Conservation (phyloP, 441 rosid species). For the Bocquillonia castaneifolia region DNA sequence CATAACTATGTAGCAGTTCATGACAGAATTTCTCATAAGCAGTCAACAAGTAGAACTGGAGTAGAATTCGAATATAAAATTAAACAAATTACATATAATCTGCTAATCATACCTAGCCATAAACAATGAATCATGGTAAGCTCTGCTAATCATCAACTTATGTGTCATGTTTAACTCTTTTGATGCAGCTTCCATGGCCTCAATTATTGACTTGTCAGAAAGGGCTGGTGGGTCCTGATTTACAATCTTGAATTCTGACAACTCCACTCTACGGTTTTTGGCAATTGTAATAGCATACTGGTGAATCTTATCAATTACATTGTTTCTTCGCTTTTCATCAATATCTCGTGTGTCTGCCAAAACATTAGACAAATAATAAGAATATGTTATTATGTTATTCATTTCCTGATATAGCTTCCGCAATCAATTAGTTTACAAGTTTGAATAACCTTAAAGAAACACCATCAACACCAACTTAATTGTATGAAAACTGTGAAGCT, state of each 20-base stretch:
- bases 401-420: not conserved
- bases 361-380: not conserved
- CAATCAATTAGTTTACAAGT: not conserved
- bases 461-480: not conserved
- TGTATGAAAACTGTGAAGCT: not conserved
- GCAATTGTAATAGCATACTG: slow-evolving; percentile 65
- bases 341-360: slow-evolving; percentile 74
- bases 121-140: slow-evolving; percentile 90
- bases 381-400: not conserved
- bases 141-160: slow-evolving; percentile 87
- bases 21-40: not conserved
- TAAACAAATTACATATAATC: too few species aligned
- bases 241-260: slow-evolving; percentile 69
- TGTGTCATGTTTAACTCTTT: slow-evolving; percentile 62
- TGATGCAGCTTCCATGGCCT: slow-evolving; percentile 64
- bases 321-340: slow-evolving; percentile 71
- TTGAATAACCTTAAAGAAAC: not conserved
- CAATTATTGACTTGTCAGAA: slow-evolving; percentile 54
- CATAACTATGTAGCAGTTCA: not conserved
- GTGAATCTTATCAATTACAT: slow-evolving; percentile 63
- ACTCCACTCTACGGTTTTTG: slow-evolving; percentile 46
- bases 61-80: not conserved
- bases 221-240: slow-evolving; percentile 94
- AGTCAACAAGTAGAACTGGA: not conserved
- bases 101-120: slow-evolving; percentile 71